A percentile compares a stretch with the other conserved stretches of the same genome.
Evolutionary conservation across 192 early-diverging fungal genomes (phyloP).

Genomic region (Mortierella hygrophila): DNA sequence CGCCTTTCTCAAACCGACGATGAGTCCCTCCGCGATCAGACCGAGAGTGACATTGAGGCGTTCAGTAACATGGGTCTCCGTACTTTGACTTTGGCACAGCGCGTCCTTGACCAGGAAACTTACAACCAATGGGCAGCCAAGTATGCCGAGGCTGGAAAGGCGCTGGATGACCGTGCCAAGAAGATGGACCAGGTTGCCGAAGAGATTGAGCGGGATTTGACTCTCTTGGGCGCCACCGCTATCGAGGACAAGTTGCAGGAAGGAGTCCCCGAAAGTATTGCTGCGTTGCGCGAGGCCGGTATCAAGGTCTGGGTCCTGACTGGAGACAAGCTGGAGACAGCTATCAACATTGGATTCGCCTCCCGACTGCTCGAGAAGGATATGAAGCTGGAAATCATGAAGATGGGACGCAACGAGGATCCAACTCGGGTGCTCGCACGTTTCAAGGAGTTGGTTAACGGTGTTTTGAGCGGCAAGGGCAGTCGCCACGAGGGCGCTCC

Average conservation of each 20-base stretch:
- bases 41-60: conserved; percentile 75
- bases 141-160: conserved; percentile 79
- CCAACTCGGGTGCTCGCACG: conserved; percentile 28
- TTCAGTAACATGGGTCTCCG: conserved; percentile 91
- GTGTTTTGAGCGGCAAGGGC: conserved; percentile 30
- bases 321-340: conserved; percentile 98
- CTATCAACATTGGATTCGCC: conserved; percentile 98
- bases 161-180: conserved; percentile 79
- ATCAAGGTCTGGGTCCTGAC: conserved; percentile 99
- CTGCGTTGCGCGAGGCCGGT: conserved; percentile 82
- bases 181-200: conserved; percentile 79
- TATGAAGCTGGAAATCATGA: conserved; percentile 77
- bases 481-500: conserved; percentile 11
- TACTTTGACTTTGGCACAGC: conserved; percentile 89
- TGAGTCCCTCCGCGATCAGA: conserved; percentile 63
- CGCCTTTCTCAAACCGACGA: conserved; percentile 69
- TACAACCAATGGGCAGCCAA: conserved; percentile 82
- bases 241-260: conserved; percentile 99
- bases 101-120: conserved; percentile 75
- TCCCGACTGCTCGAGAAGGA: conserved; percentile 77
- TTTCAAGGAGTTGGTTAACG: conserved; percentile 41
- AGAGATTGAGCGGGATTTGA: conserved; percentile 85
- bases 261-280: conserved; percentile 93
- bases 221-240: conserved; percentile 91
- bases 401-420: conserved; percentile 45